Base-by-base conservation (phyloP, 1,139 yeast genomes). In the Kodamaea arcana region DNA sequence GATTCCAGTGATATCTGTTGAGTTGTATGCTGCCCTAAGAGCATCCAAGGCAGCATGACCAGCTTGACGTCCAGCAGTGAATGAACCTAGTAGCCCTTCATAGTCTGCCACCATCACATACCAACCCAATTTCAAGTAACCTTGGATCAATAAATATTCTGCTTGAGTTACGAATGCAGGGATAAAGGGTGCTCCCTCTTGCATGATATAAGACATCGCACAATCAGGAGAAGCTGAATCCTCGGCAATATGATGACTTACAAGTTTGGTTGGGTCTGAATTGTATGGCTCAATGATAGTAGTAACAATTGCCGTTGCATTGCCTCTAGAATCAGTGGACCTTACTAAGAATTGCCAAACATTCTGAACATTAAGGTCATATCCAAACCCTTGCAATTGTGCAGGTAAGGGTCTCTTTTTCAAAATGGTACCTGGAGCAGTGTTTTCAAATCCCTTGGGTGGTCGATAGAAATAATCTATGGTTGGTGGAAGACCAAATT, bases 181-280 rank as follows among this genome's bases (percentile, higher is more conserved):
- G 29, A 49, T 27, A 12, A 41, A 40, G 4, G 57, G 29, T 8
- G 43, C 37, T 9, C 52, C 18, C 15, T 15, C 28, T 31, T 41
- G 42, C 15, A 57, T 43, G 0, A 56, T 50, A 41, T 57, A 61
- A 1, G 68, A 61, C 1, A 64, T 59, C 3, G 64, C 46, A 49
- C 70, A 65, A 34, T 56, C 39, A 1, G 37, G 11, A 18, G 34
- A 34, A 2, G 65, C 46, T 9, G 65, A 42, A 43, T 65, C 68
- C 43, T 61, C 51, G 31, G 65, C 64, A 7, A 52, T 39, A 35
- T 61, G 65, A 41, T 59, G 62, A 4, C 64, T 51, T 4, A 64
- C 43, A 8, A 65, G 30, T 34, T 53, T 52, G 4, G 45, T 41
- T 8, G 53, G 44, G 36, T 62, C 57, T 7, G 60, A 58, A 36